phyloP scores from a whole-genome alignment of 2,329 filamentous ascomycete species.

The Bipolaris zeicola region DNA sequence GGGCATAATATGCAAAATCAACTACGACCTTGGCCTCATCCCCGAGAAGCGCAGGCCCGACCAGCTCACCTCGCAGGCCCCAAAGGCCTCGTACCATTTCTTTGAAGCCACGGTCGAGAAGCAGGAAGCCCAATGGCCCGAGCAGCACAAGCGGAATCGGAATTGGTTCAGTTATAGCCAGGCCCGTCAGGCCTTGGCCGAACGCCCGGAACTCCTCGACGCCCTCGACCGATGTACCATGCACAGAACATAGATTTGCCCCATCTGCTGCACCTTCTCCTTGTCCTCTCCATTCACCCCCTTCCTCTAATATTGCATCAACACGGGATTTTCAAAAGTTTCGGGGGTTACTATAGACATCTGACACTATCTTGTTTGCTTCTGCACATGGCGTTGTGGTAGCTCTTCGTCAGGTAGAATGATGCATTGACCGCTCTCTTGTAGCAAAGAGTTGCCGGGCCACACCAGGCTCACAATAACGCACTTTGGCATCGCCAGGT shows the following conservation, averaged over 20 bases:
- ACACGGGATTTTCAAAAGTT: constrained; percentile 37
- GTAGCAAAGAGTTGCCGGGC: constrained; percentile 24
- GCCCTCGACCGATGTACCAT: constrained; percentile 79
- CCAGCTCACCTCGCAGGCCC: constrained; percentile 63
- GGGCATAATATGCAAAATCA: constrained; percentile 83
- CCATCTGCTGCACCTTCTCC: constrained; percentile 14
- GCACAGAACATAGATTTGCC: constrained; percentile 41
- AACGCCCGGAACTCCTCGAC: constrained; percentile 84
- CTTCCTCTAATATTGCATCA: constrained; percentile 37
- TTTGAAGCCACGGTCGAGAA: constrained; percentile 86
- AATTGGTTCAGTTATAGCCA: constrained; percentile 87
- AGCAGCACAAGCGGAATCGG: constrained; percentile 87
- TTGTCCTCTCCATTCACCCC: constrained; percentile 14
- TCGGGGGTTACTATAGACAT: constrained; percentile 27
- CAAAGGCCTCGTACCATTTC: constrained; percentile 79
- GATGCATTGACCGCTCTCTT: constrained; percentile 37
- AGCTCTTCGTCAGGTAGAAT: constrained; percentile 40
- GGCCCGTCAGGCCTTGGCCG: constrained; percentile 76
- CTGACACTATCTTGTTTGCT: constrained; percentile 24
- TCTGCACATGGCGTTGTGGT: constrained; percentile 39
- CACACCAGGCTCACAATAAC: constrained; percentile 33
- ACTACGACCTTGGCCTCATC: constrained; percentile 85
- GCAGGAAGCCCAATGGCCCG: constrained; percentile 89
- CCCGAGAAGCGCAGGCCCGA: constrained; percentile 71
- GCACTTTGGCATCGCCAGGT: constrained; percentile 32